Evolutionary conservation across 768 basidiomycete species (phyloP).

Genomic region (Suillus bovinus): DNA sequence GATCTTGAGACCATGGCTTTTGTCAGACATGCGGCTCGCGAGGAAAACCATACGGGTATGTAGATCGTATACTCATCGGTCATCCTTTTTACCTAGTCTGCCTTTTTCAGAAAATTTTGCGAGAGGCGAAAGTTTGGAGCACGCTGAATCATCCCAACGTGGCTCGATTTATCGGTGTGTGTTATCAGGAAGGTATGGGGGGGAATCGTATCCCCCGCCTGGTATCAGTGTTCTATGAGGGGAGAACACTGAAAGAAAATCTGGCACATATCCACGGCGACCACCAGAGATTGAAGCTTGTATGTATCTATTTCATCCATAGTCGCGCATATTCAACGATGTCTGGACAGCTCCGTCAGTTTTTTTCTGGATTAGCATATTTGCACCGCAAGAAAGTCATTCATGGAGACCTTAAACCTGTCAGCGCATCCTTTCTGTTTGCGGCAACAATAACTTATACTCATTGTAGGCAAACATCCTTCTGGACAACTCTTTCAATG

Average conservation of each 20-base stretch:
- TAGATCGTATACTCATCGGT: not conserved
- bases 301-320: conserved; percentile 9
- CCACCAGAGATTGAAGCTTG: conserved; percentile 22
- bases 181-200: conserved; percentile 17
- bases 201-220: conserved; percentile 21
- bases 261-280: conserved; percentile 12
- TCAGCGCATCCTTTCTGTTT: conserved; percentile 16
- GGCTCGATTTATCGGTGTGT: conserved; percentile 25
- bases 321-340: not conserved
- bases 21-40: not conserved
- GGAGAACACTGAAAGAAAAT: conserved; percentile 22
- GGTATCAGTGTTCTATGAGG: conserved; percentile 29
- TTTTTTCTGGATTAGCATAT: conserved; percentile 24
- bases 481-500: conserved; percentile 32
- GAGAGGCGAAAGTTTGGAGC: conserved; percentile 31
- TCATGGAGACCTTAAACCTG: conserved; percentile 42
- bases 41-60: not conserved
- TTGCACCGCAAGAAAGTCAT: conserved; percentile 26
- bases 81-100: not conserved
- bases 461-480: conserved; percentile 37
- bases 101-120: conserved; percentile 25
- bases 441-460: not conserved
- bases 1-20: not conserved
- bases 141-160: conserved; percentile 24
- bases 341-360: conserved; percentile 19